A percentile compares a stretch with the other conserved stretches of the same genome.
phyloP scores from a whole-genome alignment of 108 stramenopile species.

The Licmophora abbreviata region DNA sequence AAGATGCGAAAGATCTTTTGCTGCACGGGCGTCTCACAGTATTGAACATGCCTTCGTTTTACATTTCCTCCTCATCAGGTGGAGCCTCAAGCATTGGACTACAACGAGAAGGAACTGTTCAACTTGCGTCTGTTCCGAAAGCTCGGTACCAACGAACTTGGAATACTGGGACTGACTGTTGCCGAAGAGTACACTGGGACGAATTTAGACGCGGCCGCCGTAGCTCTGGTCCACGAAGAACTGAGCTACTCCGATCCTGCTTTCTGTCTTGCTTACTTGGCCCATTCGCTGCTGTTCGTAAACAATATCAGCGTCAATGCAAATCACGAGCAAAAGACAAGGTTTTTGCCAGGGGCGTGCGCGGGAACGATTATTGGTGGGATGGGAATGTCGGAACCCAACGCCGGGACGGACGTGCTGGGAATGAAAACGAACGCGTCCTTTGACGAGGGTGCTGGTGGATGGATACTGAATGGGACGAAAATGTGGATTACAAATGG shows the following conservation, averaged over 20 bases:
- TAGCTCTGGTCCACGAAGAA: slow-evolving; percentile 80
- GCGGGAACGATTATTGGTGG: slow-evolving; percentile 86
- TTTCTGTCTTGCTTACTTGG: slow-evolving; percentile 94
- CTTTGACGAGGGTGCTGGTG: slow-evolving; percentile 23
- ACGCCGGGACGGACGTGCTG: slow-evolving; percentile 95
- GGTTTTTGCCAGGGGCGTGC: slow-evolving; percentile 76
- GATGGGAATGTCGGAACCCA: slow-evolving; percentile 99
- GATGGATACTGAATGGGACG: slow-evolving; percentile 85
- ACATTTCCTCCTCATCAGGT: slow-evolving; percentile 62
- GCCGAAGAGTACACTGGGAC: slow-evolving; percentile 88
- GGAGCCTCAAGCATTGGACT: slow-evolving; percentile 89
- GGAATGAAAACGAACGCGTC: slow-evolving; percentile 90
- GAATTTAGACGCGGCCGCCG: slow-evolving; percentile 80
- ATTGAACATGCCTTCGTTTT: slow-evolving; percentile 6
- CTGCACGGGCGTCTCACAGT: not conserved
- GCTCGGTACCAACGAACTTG: slow-evolving; percentile 66
- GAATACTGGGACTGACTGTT: slow-evolving; percentile 92
- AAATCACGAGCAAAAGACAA: slow-evolving; percentile 58
- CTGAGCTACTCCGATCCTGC: slow-evolving; percentile 94
- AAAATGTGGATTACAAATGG: slow-evolving; percentile 99
- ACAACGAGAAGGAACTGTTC: slow-evolving; percentile 86
- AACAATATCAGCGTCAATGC: slow-evolving; percentile 90
- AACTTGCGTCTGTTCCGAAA: slow-evolving; percentile 81
- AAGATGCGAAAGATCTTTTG: not conserved
- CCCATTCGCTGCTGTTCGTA: slow-evolving; percentile 76